Evolutionary conservation across 768 basidiomycete species (phyloP).

Genomic region (Thelephora aurantiotincta): DNA sequence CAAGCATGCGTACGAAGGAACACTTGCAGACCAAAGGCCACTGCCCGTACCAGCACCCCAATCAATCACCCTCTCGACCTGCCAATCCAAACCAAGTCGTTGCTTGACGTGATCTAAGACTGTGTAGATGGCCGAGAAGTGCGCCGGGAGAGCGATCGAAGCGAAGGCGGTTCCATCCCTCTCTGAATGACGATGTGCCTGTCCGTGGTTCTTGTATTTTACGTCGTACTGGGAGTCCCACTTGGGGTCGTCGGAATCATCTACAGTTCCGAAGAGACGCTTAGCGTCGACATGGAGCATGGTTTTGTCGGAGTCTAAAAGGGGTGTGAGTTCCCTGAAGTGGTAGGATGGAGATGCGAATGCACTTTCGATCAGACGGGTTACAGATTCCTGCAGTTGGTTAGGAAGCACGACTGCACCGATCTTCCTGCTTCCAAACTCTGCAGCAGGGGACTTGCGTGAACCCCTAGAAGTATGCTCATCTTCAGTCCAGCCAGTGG

Average conservation of each 20-base stretch:
- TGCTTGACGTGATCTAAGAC: constrained; percentile 55
- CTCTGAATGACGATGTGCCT: constrained; percentile 41
- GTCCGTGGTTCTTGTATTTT: constrained; percentile 44
- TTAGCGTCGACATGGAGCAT: constrained; percentile 56
- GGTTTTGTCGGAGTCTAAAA: constrained; percentile 46
- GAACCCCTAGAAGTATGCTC: constrained; percentile 21
- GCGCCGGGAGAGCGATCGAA: constrained; percentile 71
- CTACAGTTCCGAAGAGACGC: constrained; percentile 43
- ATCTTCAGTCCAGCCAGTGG: constrained; percentile 22
- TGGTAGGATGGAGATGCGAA: neutral
- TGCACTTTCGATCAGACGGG: constrained; percentile 51
- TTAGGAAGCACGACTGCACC: constrained; percentile 60
- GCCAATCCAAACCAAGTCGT: constrained; percentile 50
- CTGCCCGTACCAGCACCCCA: constrained; percentile 80
- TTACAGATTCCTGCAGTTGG: constrained; percentile 57
- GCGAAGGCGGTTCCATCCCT: constrained; percentile 79
- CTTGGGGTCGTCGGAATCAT: constrained; percentile 13
- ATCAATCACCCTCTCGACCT: constrained; percentile 51
- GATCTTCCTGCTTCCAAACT: constrained; percentile 60
- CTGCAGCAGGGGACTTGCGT: constrained; percentile 69
- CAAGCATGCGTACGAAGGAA: constrained; percentile 2
- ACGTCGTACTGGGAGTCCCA: constrained; percentile 48
- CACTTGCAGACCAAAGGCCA: constrained; percentile 55
- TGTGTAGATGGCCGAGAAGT: constrained; percentile 69
- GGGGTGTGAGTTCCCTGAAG: neutral